Evolutionary conservation across 345 rosid species (phyloP).

Genomic region (Syzygium jambos): DNA sequence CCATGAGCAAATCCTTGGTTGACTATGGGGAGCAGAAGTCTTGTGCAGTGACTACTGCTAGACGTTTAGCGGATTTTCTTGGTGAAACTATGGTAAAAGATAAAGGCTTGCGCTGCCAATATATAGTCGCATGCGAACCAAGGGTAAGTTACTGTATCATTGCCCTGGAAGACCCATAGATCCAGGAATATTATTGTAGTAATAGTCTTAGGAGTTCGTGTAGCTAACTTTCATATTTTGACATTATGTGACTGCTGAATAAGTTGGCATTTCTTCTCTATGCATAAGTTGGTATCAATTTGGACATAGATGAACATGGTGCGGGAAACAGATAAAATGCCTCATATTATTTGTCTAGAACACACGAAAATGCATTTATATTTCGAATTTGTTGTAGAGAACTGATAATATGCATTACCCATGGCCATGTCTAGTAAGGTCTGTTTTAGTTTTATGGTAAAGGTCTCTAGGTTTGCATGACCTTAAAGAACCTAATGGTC

Average conservation of each 20-base stretch:
- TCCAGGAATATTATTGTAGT: background rate
- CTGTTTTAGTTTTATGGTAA: background rate
- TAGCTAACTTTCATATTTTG: background rate
- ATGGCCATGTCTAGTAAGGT: background rate
- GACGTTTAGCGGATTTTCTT: conserved; percentile 89
- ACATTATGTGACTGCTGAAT: background rate
- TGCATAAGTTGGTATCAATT: background rate
- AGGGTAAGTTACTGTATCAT: conserved; percentile 32
- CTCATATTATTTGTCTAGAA: background rate
- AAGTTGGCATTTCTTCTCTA: background rate
- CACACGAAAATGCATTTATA: background rate
- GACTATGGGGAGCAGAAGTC: conserved; percentile 95
- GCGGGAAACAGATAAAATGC: too few species aligned
- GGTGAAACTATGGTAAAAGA: conserved; percentile 94
- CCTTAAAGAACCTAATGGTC: background rate
- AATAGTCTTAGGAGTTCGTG: background rate
- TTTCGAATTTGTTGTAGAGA: background rate
- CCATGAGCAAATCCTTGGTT: conserved; percentile 97
- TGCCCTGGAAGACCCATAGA: background rate
- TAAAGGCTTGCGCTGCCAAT: conserved; percentile 96
- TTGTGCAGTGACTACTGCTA: conserved; percentile 97
- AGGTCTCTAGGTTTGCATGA: background rate
- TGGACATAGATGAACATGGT: background rate
- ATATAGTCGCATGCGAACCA: conserved; percentile 94
- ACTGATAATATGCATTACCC: background rate